Base-by-base conservation (phyloP, 2,329 filamentous ascomycete species). In the Monosporascus sp. region DNA sequence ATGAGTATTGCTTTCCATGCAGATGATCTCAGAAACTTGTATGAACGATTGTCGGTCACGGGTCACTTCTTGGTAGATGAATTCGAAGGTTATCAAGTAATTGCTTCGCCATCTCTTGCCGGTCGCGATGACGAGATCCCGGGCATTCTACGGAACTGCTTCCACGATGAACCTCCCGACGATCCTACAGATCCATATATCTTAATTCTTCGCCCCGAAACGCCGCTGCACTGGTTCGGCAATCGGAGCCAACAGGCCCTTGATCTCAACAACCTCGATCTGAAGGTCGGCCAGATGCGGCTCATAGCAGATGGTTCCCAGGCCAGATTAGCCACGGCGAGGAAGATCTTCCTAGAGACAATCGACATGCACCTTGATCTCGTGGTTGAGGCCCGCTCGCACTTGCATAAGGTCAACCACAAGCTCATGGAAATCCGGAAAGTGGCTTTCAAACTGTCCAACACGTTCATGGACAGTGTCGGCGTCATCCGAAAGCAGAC, bases 401-500 rank as follows among this genome's bases (percentile, higher is more conserved):
- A 97, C 67, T 80, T 99, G 40, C 88, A 90, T 58, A 90, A 95
- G 62, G 94, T 99, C 61, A 95, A 97, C 66, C 77, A 86, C 49
- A 89, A 95, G 68, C 76, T 99, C 58, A 93, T 91, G 63, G 95
- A 96, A 68, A 96, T 97, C 63, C 92, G 95, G 64, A 91, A 92
- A 68, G 95, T 95, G 2, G 91, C 93, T 3, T 97, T 95, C 77
- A 96, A 96, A 71, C 79, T 99, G 44, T 96, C 91, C 50, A 97
- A 97, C 72, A 91, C 91, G 7, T 97, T 99, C 72, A 97, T 99
- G 91, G 93, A 97, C 70, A 97, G 91, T 67, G 94, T 99, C 45
- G 91, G 96, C 68, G 91, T 90, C 58, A 94, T 99, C 59, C 83
- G 91, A 58, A 86, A 85, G 61, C 93, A 99, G 70, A 91, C 91